Conservation (phyloP, 805 yeast genomes). For the Jamesozyma spencerorum region DNA sequence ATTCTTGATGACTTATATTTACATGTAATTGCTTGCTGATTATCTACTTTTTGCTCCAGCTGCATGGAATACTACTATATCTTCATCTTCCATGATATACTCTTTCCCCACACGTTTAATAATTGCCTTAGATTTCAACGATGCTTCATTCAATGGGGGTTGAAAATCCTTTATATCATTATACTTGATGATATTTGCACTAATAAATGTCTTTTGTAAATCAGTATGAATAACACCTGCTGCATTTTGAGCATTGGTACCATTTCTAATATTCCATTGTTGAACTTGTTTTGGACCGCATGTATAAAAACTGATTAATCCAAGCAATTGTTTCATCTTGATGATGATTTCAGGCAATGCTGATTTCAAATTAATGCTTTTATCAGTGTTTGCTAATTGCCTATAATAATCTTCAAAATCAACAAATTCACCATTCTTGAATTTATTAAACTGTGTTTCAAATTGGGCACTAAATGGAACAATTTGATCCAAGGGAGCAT, state of each 20-base stretch:
- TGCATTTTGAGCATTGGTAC: slow-evolving; percentile 76
- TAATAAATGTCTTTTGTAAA: slow-evolving; percentile 68
- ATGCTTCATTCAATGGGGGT: slow-evolving; percentile 21
- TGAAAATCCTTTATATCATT: slow-evolving; percentile 34
- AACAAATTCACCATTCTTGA: slow-evolving; percentile 19
- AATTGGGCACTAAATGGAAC: slow-evolving; percentile 58
- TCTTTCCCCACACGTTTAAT: slow-evolving; percentile 47
- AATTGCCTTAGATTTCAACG: slow-evolving; percentile 21
- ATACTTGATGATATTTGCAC: slow-evolving; percentile 65
- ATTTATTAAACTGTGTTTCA: slow-evolving; percentile 32
- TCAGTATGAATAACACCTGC: slow-evolving; percentile 89
- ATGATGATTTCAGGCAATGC: slow-evolving; percentile 56
- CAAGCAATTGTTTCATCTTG: slow-evolving; percentile 57
- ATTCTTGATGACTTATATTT: neutral
- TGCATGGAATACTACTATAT: slow-evolving; percentile 64
- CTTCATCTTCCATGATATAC: slow-evolving; percentile 77
- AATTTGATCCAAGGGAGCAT: slow-evolving; percentile 50
- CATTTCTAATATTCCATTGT: slow-evolving; percentile 79
- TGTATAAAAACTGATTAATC: slow-evolving; percentile 75
- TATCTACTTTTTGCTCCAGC: slow-evolving; percentile 46
- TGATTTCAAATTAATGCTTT: slow-evolving; percentile 33
- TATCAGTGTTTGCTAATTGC: slow-evolving; percentile 32
- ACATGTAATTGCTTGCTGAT: neutral
- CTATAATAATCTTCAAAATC: slow-evolving; percentile 13
- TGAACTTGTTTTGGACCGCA: slow-evolving; percentile 79